Evolutionary conservation across 768 basidiomycete genomes (phyloP), one percentile per base, ranked within the genome.

Genomic region (Serendipita sp.): DNA sequence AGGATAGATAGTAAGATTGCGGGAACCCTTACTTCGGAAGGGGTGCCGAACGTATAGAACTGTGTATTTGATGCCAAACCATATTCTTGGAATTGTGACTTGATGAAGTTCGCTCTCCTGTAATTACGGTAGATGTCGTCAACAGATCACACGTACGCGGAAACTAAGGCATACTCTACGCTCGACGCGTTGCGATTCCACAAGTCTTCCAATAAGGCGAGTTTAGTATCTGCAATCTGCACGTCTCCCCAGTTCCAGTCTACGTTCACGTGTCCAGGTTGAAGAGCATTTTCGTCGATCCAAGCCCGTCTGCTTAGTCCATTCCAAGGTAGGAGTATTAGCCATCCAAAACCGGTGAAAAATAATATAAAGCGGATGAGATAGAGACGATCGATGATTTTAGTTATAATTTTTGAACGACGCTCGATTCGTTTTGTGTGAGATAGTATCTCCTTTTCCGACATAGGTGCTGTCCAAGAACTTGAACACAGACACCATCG

Each of bases 201-300:
- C 32, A 92, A 72, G 10, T 68, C 71, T 71, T 89, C 89, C 51
- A 98, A 72, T 58, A 84, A 77, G 11, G 78, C 81, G 0, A 96
- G 79, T 71, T 89, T 90, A n/a, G 71, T 69, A 73, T 99, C 96
- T 8, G 96, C 92, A 48, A 76, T 75, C 68, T 89, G 86, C 3
- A 98, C 96, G 58, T 98, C 86, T 58, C 76, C 82, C 96, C 95
- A 97, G 69, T 82, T 81, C 85, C 89, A 97, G 71, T 92, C 84
- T 10, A 89, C 91, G 65, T 85, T 89, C 23, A 94, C 94, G 78
- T 95, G 92, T 3, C 82, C 86, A 8, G 96, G 94, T 70, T 94
- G 91, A 18, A 99, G 75, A 1, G 96, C 95, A 73, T 98, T 96
- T 76, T 99, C 96, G 72, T 95, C 92, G 60, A 95, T 87, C 72